A percentile compares a stretch with the other conserved stretches of the same genome.
Evolutionary conservation across 176 grass and related monocot genomes (phyloP).

Genomic region (Oryza officinalis): DNA sequence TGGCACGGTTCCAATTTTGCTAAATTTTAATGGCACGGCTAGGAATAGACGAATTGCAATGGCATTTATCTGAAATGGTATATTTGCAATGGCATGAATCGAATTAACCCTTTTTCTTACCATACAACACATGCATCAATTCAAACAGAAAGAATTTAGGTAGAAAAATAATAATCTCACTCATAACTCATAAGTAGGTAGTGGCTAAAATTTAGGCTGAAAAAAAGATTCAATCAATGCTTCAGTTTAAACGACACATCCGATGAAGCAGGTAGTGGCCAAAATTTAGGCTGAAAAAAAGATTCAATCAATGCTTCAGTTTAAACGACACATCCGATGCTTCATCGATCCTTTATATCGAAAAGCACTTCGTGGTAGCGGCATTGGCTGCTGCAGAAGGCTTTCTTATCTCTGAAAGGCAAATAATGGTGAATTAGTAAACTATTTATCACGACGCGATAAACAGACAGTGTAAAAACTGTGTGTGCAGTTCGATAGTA

Average conservation of each 20-base stretch:
- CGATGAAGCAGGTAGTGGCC: neutral
- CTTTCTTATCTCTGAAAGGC: constrained; percentile 6
- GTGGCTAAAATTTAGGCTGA: constrained; percentile 4
- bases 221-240: constrained; percentile 19
- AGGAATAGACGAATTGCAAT: too few relatives aligned
- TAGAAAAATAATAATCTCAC: neutral
- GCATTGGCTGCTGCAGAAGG: constrained; percentile 4
- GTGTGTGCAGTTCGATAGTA: neutral
- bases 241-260: constrained; percentile 18
- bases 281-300: constrained; percentile 18
- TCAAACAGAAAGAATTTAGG: constrained; percentile 18
- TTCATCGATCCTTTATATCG: neutral
- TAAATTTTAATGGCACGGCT: too few relatives aligned
- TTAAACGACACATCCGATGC: neutral
- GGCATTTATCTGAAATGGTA: too few relatives aligned
- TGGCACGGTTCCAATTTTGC: too few relatives aligned
- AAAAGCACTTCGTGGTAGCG: neutral
- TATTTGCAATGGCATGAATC: too few relatives aligned
- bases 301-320: constrained; percentile 22
- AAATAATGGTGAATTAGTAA: constrained; percentile 13
- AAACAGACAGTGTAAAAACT: neutral
- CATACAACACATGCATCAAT: neutral
- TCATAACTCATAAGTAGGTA: neutral
- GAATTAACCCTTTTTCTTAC: too few relatives aligned
- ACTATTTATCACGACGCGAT: neutral